Base-by-base conservation (phyloP, 1,284 basidiomycete genomes). In the Ustanciosporium gigantosporum region DNA sequence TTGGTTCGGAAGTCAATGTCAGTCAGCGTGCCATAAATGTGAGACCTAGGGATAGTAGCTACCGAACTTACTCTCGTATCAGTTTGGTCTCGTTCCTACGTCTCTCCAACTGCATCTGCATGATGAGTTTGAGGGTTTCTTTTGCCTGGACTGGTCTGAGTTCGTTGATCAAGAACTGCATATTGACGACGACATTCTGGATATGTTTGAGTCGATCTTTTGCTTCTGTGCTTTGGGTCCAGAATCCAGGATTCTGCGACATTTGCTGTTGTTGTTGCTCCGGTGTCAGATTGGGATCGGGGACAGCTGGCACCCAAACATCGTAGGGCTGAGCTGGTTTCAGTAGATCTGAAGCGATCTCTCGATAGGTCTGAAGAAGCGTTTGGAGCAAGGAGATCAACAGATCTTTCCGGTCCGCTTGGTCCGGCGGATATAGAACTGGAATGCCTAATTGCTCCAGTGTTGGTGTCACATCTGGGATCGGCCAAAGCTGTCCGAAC, bases 401-500 rank as follows among this genome's bases (percentile, higher is more conserved):
- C 7, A 57, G 46, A 24, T 65, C 41, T 25, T 60, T 65, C 37
- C 60, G 49, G 36, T 68, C 42, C 2, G 51, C 48, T 2, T 41
- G 42, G 22, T 50, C 41, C 17, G 49, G 56, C 7, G 67, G 65
- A 27, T 65, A 69, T 11, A 73, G 38, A 14, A 60, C 66, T 3
- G 66, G 58, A 24, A 74, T 68, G 22, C 70, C 70, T 9, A 66
- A 64, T 39, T 73, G 42, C 27, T 68, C 65, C 4, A 73, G 43
- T 23, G 68, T 60, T 4, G 70, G 73, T 16, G 59, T 55, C 13
- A 52, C 41, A 20, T 75, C 73, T 0, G 70, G 70, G 2, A 74
- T 72, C 20, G 73, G 73, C 74, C 74, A 76, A 3, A 59, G 49
- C 31, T 73, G 73, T 2, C 73, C 73, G 44, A 76, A 76, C 2